Evolutionary conservation across 2,329 filamentous ascomycete genomes (phyloP).

Genomic region (Sarocladiaceae sp.): DNA sequence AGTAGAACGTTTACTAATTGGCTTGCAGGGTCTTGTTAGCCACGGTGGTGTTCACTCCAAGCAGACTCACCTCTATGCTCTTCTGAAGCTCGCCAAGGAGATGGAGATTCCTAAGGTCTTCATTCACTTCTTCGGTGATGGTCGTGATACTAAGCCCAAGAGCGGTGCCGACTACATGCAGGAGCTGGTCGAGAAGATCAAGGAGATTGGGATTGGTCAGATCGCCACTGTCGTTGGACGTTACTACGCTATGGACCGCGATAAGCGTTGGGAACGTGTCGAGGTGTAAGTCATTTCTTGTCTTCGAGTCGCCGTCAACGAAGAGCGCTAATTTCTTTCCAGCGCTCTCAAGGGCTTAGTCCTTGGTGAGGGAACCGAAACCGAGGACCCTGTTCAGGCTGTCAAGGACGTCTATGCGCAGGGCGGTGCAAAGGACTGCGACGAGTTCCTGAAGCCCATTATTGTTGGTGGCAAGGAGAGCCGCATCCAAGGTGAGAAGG

Average conservation of each 20-base stretch:
- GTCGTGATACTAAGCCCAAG: conserved; percentile 96
- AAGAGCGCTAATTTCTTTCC: not conserved
- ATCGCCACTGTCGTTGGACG: conserved; percentile 90
- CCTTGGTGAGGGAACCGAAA: conserved; percentile 80
- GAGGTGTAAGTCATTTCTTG: conserved; percentile 47
- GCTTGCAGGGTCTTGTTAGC: conserved; percentile 69
- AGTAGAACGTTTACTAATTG: not conserved
- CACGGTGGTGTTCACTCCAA: conserved; percentile 97
- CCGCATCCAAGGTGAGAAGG: conserved; percentile 69
- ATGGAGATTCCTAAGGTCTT: conserved; percentile 84
- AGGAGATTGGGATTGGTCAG: conserved; percentile 82
- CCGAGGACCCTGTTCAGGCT: conserved; percentile 77
- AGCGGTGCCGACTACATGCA: conserved; percentile 85
- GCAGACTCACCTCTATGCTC: conserved; percentile 84
- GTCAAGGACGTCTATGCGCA: conserved; percentile 85
- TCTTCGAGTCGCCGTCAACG: not conserved
- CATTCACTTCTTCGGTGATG: conserved; percentile 99
- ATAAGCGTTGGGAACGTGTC: conserved; percentile 97
- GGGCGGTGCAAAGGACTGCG: conserved; percentile 65
- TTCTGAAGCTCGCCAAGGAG: conserved; percentile 87
- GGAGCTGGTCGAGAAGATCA: conserved; percentile 72
- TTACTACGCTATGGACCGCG: conserved; percentile 99
- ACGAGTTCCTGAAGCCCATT: conserved; percentile 98
- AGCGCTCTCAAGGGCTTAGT: conserved; percentile 78
- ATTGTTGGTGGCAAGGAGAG: conserved; percentile 83